phyloP scores from a whole-genome alignment of 345 rosid species.

The Eucalyptus regnans region DNA sequence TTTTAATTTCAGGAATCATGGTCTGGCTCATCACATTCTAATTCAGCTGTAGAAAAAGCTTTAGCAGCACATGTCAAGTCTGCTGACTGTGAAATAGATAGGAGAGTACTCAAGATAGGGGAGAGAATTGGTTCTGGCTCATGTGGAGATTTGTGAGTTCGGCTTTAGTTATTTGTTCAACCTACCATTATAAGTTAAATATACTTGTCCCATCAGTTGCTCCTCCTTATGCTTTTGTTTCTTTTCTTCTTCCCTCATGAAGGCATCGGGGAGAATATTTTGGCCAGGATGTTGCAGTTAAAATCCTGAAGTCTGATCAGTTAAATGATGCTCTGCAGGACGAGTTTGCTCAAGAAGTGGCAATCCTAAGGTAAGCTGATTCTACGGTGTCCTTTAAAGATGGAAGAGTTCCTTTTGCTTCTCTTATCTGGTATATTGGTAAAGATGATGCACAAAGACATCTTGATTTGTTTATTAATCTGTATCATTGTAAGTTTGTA shows the following conservation, averaged over 20 bases:
- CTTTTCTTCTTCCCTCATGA: neutral
- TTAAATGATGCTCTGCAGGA: constrained; percentile 34
- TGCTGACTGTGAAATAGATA: constrained; percentile 48
- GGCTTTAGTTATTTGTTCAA: neutral
- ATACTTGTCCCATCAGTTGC: neutral
- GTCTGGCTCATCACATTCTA: constrained; percentile 43
- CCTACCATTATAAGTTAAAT: neutral
- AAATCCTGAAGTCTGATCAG: constrained; percentile 53
- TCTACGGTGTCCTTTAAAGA: neutral
- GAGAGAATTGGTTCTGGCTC: constrained; percentile 60
- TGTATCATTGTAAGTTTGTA: neutral
- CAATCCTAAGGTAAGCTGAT: constrained; percentile 43
- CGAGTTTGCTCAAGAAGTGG: constrained; percentile 64
- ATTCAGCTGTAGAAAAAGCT: constrained; percentile 15
- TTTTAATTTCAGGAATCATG: constrained; percentile 35
- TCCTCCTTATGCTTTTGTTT: neutral
- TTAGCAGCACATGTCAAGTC: constrained; percentile 6
- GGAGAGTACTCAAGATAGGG: constrained; percentile 41
- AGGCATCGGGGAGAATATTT: constrained; percentile 54
- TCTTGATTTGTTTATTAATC: neutral
- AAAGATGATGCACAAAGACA: neutral
- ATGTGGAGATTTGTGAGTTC: constrained; percentile 64
- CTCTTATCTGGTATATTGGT: neutral
- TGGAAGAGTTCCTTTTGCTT: neutral
- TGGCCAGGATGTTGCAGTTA: constrained; percentile 70